These are phyloP conservation scores for Pholiota microspora DNA, from an alignment of 768 basidiomycete genomes.

Conservation along the genomic window DNA sequence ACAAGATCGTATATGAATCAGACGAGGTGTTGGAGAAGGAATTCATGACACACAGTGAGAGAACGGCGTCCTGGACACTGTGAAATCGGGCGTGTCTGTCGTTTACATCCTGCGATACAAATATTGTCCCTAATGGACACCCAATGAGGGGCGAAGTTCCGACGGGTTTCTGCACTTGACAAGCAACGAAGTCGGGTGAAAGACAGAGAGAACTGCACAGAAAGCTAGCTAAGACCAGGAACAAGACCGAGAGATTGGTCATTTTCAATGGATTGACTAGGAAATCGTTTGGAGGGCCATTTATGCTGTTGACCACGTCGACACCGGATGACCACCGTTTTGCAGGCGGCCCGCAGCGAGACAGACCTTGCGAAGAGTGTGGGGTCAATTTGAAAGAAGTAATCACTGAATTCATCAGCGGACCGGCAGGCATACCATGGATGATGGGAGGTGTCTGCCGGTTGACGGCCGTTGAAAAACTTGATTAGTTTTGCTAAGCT, in stretches of 20 bases:
- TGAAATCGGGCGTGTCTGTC: conserved; percentile 45
- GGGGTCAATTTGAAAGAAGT: background rate
- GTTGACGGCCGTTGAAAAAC: too few species aligned
- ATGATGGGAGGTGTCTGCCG: too few species aligned
- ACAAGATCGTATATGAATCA: background rate
- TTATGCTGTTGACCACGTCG: background rate
- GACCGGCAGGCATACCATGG: conserved; percentile 1
- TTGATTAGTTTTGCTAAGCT: too few species aligned
- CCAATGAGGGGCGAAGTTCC: conserved; percentile 42
- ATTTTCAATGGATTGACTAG: background rate
- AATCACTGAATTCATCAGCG: background rate
- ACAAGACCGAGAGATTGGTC: background rate
- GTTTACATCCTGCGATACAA: conserved; percentile 45
- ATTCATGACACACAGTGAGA: conserved; percentile 46
- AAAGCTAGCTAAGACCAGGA: background rate
- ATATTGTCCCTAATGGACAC: conserved; percentile 59
- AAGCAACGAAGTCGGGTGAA: conserved; percentile 45
- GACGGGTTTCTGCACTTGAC: conserved; percentile 49
- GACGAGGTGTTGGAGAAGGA: background rate
- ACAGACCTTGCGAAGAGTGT: background rate
- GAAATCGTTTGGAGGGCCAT: background rate
- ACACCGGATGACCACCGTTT: conserved; percentile 1
- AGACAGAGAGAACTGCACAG: conserved; percentile 24
- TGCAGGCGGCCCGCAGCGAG: background rate
- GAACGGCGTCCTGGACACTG: conserved; percentile 53